Evolutionary conservation across 257 asterid genomes (phyloP).

Genomic region (Ophiorrhiza pumila): DNA sequence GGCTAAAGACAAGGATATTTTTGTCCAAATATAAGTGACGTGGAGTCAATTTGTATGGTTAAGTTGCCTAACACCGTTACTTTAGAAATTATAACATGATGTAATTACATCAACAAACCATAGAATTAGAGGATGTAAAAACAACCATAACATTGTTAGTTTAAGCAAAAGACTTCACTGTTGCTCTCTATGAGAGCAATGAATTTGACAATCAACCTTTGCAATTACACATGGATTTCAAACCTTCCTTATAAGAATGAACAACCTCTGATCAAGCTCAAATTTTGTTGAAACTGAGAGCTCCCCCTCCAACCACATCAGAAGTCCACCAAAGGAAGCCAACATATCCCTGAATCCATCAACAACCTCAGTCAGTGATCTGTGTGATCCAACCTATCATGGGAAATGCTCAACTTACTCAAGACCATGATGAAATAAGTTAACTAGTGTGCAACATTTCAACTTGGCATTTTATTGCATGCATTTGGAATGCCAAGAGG

Average conservation of each 20-base stretch:
- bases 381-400: no score
- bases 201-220: neutral
- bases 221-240: constrained; percentile 8
- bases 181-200: neutral
- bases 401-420: neutral
- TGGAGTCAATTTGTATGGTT: no score
- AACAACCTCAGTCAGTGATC: constrained; percentile 2
- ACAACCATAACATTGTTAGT: neutral
- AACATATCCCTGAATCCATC: constrained; percentile 50
- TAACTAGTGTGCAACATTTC: neutral
- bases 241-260: constrained; percentile 77
- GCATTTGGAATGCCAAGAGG: neutral
- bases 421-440: no score
- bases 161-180: neutral
- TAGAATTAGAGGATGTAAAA: neutral
- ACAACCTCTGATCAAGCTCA: constrained; percentile 82
- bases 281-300: constrained; percentile 55
- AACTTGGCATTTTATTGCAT: neutral
- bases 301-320: constrained; percentile 71
- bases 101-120: no score
- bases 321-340: constrained; percentile 74
- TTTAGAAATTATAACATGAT: no score
- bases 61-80: no score
- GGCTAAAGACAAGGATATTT: no score
- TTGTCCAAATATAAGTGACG: no score